Conservation (phyloP, 202 grass and related monocot genomes). For the Eragrostis tef region DNA sequence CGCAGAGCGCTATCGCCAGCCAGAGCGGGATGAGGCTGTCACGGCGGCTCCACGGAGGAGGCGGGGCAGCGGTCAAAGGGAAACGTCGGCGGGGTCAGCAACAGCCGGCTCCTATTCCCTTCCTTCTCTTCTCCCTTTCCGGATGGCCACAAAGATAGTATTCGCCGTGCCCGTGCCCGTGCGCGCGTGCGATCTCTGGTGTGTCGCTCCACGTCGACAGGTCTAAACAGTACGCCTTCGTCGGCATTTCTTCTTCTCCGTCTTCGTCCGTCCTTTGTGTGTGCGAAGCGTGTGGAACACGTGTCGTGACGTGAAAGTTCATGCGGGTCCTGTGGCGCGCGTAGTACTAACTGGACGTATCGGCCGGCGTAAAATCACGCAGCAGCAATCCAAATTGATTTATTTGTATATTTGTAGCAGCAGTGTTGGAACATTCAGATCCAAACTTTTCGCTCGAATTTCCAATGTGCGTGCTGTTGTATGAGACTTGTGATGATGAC, state of each 20-base stretch:
- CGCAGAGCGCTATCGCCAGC: too few relatives aligned
- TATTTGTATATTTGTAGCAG: too few relatives aligned
- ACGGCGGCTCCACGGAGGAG: background rate
- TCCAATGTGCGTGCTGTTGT: background rate
- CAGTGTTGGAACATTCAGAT: background rate
- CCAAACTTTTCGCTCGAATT: background rate
- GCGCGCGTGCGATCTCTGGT: background rate
- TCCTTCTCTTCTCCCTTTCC: background rate
- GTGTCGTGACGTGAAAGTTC: background rate
- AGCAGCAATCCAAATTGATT: too few relatives aligned
- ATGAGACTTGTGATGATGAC: too few relatives aligned
- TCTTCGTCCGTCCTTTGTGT: background rate
- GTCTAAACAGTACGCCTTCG: background rate
- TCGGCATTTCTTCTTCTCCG: too few relatives aligned
- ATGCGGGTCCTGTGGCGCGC: background rate
- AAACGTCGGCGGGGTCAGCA: background rate
- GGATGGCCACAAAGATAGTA: too few relatives aligned
- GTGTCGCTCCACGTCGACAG: background rate
- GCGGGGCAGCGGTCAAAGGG: background rate
- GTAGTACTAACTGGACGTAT: too few relatives aligned
- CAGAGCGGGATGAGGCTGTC: background rate
- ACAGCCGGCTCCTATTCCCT: background rate
- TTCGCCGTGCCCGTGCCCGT: background rate
- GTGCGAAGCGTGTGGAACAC: background rate
- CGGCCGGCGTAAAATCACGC: too few relatives aligned